Evolutionary conservation across 2,329 filamentous ascomycete species (phyloP).

Genomic region (Blastomyces gilchristii): DNA sequence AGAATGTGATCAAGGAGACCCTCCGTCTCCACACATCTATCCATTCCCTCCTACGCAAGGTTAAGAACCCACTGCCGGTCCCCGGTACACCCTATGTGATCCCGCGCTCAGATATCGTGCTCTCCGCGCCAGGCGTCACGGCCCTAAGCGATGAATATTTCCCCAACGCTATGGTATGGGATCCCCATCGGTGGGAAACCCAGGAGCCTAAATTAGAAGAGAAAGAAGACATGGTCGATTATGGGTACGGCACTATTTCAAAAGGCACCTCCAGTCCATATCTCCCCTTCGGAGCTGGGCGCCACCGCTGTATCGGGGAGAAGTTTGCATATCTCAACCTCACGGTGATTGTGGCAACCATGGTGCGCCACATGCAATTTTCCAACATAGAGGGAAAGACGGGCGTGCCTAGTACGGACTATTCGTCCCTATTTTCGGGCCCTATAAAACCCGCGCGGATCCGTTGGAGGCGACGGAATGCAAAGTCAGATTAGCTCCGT

Average conservation of each 20-base stretch:
- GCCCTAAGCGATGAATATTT: constrained; percentile 51
- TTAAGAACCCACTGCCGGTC: constrained; percentile 55
- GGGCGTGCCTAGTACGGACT: constrained; percentile 55
- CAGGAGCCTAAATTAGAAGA: constrained; percentile 28
- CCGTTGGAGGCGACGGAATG: constrained; percentile 46
- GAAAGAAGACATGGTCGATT: constrained; percentile 49
- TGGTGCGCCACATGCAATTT: constrained; percentile 54
- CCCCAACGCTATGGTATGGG: constrained; percentile 48
- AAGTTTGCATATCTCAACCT: constrained; percentile 65
- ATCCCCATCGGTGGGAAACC: constrained; percentile 53
- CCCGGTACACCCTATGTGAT: constrained; percentile 54
- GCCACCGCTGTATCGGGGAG: constrained; percentile 66
- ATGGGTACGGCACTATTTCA: constrained; percentile 50
- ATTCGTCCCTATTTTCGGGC: constrained; percentile 28
- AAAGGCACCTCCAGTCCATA: constrained; percentile 55
- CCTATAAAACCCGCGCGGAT: constrained; percentile 8
- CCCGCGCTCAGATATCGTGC: constrained; percentile 64
- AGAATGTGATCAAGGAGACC: constrained; percentile 60
- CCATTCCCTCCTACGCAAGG: constrained; percentile 62
- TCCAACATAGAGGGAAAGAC: constrained; percentile 46
- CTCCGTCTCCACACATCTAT: constrained; percentile 61
- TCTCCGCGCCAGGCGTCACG: constrained; percentile 68
- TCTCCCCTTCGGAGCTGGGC: constrained; percentile 61
- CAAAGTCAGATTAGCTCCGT: neutral
- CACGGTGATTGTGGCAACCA: constrained; percentile 51